Conservation (phyloP, 176 grass and related monocot species). For the Cenchrus americanus region DNA sequence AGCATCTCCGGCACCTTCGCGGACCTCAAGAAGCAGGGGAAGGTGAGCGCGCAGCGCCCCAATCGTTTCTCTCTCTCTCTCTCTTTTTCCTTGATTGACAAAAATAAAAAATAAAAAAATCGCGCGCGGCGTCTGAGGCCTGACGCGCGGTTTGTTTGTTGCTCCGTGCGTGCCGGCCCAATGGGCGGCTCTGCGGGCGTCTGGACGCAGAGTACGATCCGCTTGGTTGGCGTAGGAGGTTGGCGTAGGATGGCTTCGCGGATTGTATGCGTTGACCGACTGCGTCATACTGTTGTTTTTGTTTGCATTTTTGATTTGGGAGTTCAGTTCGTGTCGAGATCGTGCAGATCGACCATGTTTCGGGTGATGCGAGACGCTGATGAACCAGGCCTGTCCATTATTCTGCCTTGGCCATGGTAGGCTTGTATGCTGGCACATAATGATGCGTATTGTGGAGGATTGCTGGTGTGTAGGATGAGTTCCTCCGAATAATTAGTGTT, state of each 20-base stretch:
- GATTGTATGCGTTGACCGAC: neutral
- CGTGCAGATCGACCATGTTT: no score
- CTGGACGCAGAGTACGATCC: neutral
- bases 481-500: neutral
- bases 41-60: conserved; percentile 30
- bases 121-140: no score
- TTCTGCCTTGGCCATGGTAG: neutral
- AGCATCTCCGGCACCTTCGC: conserved; percentile 81
- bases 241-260: neutral
- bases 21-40: conserved; percentile 71
- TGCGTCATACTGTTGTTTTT: no score
- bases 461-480: neutral
- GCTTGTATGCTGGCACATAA: neutral
- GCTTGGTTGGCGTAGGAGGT: neutral
- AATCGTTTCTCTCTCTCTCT: no score
- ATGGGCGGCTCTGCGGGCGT: no score
- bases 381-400: neutral
- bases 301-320: no score
- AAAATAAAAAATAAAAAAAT: neutral
- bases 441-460: neutral
- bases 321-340: no score
- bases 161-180: no score
- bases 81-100: neutral
- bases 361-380: no score
- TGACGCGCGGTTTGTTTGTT: neutral